Conservation (phyloP, 2,329 filamentous ascomycete genomes). For the Phoma herbarum region DNA sequence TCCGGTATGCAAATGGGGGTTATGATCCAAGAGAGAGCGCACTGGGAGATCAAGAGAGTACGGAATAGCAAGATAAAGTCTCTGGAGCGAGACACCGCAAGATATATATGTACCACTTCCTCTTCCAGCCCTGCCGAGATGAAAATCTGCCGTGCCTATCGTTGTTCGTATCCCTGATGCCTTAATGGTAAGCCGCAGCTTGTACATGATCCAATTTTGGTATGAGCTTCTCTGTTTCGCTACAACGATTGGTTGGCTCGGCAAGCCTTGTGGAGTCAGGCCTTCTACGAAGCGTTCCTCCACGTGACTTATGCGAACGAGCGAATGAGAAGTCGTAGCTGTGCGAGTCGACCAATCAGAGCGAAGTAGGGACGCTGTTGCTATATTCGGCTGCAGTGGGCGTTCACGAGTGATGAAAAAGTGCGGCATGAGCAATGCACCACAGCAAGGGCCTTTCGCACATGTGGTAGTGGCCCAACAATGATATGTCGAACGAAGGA, state of each 20-base stretch:
- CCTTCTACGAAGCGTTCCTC: slow-evolving; percentile 2
- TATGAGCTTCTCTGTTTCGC: not conserved
- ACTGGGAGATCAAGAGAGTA: not conserved
- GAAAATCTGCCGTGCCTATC: not conserved
- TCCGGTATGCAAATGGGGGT: not conserved
- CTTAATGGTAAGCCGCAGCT: not conserved
- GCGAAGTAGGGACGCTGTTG: not conserved
- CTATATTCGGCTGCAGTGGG: slow-evolving; percentile 4
- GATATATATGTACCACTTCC: not conserved
- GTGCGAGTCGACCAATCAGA: slow-evolving; percentile 13
- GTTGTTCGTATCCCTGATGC: not conserved
- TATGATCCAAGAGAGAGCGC: not conserved
- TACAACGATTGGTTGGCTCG: slow-evolving; percentile 9
- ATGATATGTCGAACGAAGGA: not conserved
- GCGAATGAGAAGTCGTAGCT: slow-evolving; percentile 6
- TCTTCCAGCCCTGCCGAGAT: not conserved
- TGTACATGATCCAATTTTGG: not conserved
- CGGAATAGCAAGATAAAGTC: too few relatives aligned
- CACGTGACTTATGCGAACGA: slow-evolving; percentile 19
- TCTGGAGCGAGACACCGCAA: not conserved
- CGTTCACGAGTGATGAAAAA: not conserved
- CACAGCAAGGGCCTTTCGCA: not conserved
- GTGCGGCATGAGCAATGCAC: not conserved
- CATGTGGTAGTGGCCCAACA: not conserved
- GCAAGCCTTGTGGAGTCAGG: not conserved